A percentile compares a stretch with the other conserved stretches of the same genome.
Conservation (phyloP, 768 basidiomycete species). For the Dentipellis fragilis region DNA sequence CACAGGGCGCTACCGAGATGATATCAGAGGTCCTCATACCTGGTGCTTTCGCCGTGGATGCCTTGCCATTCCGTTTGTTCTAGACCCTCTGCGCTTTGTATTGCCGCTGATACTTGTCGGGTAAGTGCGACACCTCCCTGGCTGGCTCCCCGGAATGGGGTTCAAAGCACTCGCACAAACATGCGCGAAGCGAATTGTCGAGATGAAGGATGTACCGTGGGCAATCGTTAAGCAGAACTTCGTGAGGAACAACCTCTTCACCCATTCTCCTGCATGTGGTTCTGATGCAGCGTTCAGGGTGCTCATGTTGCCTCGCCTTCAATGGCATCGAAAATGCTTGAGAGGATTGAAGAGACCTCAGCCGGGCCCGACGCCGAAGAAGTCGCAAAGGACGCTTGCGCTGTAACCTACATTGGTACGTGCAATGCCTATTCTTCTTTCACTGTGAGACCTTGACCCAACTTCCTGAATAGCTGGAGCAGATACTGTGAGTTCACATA, state of each 20-base stretch:
- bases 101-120: not conserved
- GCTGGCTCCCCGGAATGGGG: not conserved
- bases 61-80: not conserved
- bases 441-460: not conserved
- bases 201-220: not conserved
- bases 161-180: not conserved
- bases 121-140: not conserved
- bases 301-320: not conserved
- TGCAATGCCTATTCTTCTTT: not conserved
- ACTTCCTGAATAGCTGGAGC: not conserved
- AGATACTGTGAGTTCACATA: not conserved
- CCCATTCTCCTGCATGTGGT: not conserved
- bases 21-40: not conserved
- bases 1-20: not conserved
- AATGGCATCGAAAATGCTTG: not conserved
- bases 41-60: not conserved
- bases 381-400: not conserved
- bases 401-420: not conserved
- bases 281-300: not conserved
- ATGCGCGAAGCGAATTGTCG: not conserved
- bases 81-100: not conserved
- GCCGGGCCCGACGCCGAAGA: not conserved
- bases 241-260: not conserved
- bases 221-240: not conserved
- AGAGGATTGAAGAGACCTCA: not conserved